Conservation (phyloP, 129 eudicot genomes). For the Arctium lappa region DNA sequence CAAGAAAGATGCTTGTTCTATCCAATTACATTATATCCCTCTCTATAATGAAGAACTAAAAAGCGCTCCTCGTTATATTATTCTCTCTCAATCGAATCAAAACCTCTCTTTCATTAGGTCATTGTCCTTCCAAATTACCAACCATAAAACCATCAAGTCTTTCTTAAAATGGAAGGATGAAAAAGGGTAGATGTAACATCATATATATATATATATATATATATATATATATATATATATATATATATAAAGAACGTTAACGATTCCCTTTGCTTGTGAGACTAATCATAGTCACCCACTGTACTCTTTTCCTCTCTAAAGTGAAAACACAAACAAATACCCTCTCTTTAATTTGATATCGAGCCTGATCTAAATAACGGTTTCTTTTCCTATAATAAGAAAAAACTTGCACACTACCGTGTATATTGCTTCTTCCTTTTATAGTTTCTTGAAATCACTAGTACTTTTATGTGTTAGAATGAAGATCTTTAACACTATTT, state of each 20-base stretch:
- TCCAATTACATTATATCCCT: neutral
- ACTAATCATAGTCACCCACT: neutral
- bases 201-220: neutral
- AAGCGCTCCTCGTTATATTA: neutral
- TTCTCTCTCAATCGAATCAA: neutral
- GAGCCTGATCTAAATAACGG: neutral
- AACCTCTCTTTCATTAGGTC: neutral
- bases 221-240: neutral
- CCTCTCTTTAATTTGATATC: neutral
- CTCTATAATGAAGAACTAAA: neutral
- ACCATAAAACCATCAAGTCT: neutral
- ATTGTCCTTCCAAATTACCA: neutral
- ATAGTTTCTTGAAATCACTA: neutral
- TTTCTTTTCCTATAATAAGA: neutral
- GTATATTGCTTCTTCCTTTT: neutral
- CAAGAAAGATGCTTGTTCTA: neutral
- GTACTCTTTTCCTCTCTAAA: slow-evolving; percentile 8
- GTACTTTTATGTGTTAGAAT: neutral
- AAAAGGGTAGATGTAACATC: slow-evolving; percentile 6
- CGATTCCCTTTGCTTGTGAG: neutral
- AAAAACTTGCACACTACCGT: neutral
- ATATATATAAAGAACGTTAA: neutral
- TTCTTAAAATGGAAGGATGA: slow-evolving; percentile 6
- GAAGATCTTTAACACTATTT: neutral
- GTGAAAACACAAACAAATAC: neutral